Conservation (phyloP, 495 filamentous ascomycete genomes). For the Talaromyces stipitatus region DNA sequence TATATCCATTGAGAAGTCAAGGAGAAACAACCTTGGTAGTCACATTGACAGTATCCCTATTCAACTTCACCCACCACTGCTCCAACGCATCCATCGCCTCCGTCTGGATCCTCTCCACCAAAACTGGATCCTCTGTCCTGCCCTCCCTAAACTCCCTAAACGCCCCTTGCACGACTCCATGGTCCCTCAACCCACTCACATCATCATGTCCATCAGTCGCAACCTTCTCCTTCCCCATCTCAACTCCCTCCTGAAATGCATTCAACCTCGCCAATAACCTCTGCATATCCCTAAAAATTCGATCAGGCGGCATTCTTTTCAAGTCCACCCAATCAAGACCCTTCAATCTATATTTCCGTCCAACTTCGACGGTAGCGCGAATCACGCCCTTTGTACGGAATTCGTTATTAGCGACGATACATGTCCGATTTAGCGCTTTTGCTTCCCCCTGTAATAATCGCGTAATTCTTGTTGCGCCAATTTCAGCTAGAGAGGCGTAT, state of each 20-base stretch:
- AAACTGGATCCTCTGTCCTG: not conserved
- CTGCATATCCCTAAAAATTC: slow-evolving; percentile 18
- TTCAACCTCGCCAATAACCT: slow-evolving; percentile 9
- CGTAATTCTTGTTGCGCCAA: slow-evolving; percentile 17
- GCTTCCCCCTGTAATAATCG: slow-evolving; percentile 14
- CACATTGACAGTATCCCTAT: not conserved
- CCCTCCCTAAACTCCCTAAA: not conserved
- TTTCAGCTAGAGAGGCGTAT: slow-evolving; percentile 20
- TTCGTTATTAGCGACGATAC: slow-evolving; percentile 9
- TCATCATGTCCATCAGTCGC: not conserved
- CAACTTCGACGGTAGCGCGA: slow-evolving; percentile 13
- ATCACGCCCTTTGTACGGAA: slow-evolving; percentile 20
- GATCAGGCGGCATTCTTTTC: slow-evolving; percentile 14
- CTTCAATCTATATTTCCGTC: slow-evolving; percentile 11
- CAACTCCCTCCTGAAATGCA: not conserved
- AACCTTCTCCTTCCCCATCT: not conserved
- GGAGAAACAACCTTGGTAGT: not conserved
- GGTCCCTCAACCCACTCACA: too few species aligned
- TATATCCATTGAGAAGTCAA: not conserved
- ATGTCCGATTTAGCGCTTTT: slow-evolving; percentile 7
- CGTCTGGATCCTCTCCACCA: not conserved
- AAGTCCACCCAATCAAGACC: slow-evolving; percentile 18
- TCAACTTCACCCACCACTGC: not conserved
- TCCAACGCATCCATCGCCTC: not conserved
- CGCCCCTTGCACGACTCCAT: not conserved